These are phyloP conservation scores for Psilocybe cubensis DNA, from an alignment of 768 basidiomycete species.

Conservation along the genomic window DNA sequence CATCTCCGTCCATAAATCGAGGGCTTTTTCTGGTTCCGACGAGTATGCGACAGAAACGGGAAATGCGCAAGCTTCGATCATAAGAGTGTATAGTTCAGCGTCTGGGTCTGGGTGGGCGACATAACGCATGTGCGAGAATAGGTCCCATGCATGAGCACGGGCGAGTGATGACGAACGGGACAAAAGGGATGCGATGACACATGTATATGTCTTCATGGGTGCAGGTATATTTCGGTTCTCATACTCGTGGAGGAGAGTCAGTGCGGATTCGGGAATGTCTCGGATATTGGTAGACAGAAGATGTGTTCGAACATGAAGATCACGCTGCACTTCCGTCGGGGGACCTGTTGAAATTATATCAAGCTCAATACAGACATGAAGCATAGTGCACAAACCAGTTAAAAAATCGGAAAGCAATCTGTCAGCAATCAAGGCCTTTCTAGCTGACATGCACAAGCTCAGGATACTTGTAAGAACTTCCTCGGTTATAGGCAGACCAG, in stretches of 20 bases:
- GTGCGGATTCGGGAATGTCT: conserved; percentile 62
- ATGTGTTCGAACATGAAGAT: conserved; percentile 75
- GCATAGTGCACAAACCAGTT: conserved; percentile 37
- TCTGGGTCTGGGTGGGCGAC: conserved; percentile 87
- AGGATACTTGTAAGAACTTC: conserved; percentile 53
- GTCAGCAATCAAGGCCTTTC: conserved; percentile 51
- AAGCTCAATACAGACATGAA: background rate
- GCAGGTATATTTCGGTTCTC: conserved; percentile 66
- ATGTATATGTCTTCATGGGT: conserved; percentile 76
- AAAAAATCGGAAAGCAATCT: conserved; percentile 43
- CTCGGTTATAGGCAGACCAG: conserved; percentile 28
- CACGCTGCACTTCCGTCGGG: conserved; percentile 61
- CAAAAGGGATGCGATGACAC: conserved; percentile 63
- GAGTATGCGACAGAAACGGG: conserved; percentile 43
- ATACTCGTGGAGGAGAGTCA: conserved; percentile 71
- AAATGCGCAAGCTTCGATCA: conserved; percentile 87
- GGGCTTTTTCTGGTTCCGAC: conserved; percentile 88
- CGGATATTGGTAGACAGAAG: conserved; percentile 52
- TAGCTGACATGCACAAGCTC: conserved; percentile 47
- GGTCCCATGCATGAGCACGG: conserved; percentile 88
- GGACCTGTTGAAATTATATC: conserved; percentile 22
- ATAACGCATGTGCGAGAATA: conserved; percentile 96
- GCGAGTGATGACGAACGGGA: conserved; percentile 50
- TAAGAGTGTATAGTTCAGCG: conserved; percentile 70
- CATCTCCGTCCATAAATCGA: conserved; percentile 96